These are phyloP conservation scores for Allantophomopsis cytisporea DNA, from an alignment of 2,329 filamentous ascomycete genomes.

Conservation along the genomic window DNA sequence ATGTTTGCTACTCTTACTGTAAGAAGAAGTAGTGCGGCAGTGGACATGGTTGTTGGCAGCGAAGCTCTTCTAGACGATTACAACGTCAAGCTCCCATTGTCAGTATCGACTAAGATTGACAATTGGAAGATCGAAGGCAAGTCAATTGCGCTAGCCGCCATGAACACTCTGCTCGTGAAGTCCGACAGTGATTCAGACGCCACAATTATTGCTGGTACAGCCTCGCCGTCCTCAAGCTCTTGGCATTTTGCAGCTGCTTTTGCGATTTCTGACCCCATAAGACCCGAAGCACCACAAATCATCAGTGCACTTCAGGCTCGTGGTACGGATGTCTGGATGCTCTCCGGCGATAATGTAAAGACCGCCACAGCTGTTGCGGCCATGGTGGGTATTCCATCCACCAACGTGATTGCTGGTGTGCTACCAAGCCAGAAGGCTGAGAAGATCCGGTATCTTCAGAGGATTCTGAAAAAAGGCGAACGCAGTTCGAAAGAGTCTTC, in stretches of 20 bases:
- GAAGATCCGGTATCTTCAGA: conserved; percentile 51
- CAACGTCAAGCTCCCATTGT: conserved; percentile 23
- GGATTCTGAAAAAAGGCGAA: conserved; percentile 9
- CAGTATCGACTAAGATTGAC: conserved; percentile 25
- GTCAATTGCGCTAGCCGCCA: conserved; percentile 46
- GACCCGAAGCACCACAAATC: conserved; percentile 54
- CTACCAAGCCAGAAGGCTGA: conserved; percentile 72
- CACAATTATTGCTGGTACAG: not conserved
- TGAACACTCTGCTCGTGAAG: conserved; percentile 12
- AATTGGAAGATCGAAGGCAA: conserved; percentile 50
- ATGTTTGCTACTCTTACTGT: conserved; percentile 41
- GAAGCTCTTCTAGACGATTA: conserved; percentile 50
- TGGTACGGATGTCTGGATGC: conserved; percentile 74
- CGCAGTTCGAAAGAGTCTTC: conserved; percentile 21
- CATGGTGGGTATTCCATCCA: conserved; percentile 57
- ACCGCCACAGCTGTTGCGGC: conserved; percentile 70
- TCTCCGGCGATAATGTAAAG: conserved; percentile 80
- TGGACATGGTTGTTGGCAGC: conserved; percentile 56
- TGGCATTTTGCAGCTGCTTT: conserved; percentile 51
- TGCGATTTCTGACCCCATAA: conserved; percentile 69
- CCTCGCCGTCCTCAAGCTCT: not conserved
- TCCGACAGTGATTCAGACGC: not conserved
- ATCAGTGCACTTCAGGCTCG: conserved; percentile 49
- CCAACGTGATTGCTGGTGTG: conserved; percentile 76
- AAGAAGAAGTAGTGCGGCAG: conserved; percentile 13